These are phyloP conservation scores for Pseudocercospora crystallina DNA, from an alignment of 2,329 filamentous ascomycete species.

Conservation along the genomic window DNA sequence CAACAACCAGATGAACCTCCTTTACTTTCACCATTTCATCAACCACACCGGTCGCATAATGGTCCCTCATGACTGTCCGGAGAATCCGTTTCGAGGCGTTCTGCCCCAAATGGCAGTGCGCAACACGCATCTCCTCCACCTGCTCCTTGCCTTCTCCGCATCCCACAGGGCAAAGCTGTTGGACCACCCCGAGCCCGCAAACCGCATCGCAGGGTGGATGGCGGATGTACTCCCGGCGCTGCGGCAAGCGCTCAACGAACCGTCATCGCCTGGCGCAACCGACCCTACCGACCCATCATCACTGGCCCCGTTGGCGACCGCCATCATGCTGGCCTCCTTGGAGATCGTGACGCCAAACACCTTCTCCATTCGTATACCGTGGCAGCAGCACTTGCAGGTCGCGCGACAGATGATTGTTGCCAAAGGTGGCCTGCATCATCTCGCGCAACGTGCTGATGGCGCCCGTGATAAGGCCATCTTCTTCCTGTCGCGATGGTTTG, in stretches of 20 bases:
- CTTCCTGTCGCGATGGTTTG: slow-evolving; percentile 80
- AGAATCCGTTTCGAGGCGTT: slow-evolving; percentile 61
- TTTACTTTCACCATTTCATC: slow-evolving; percentile 73
- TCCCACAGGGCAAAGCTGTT: slow-evolving; percentile 76
- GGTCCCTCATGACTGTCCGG: slow-evolving; percentile 61
- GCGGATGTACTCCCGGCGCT: slow-evolving; percentile 74
- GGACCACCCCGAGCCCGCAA: slow-evolving; percentile 69
- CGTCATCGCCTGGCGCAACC: slow-evolving; percentile 21
- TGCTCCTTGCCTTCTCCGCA: slow-evolving; percentile 80
- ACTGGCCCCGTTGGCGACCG: slow-evolving; percentile 72
- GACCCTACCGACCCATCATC: slow-evolving; percentile 60
- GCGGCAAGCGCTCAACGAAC: slow-evolving; percentile 57
- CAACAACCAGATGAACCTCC: slow-evolving; percentile 76
- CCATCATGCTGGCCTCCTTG: slow-evolving; percentile 80
- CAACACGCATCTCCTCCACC: slow-evolving; percentile 70
- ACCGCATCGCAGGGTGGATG: slow-evolving; percentile 78
- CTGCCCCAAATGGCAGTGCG: slow-evolving; percentile 67
- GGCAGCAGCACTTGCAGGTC: slow-evolving; percentile 75
- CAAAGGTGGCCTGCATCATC: slow-evolving; percentile 57
- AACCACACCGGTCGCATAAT: slow-evolving; percentile 74
- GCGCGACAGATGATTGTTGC: slow-evolving; percentile 73
- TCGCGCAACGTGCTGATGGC: slow-evolving; percentile 40
- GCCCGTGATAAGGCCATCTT: slow-evolving; percentile 60
- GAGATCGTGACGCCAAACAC: slow-evolving; percentile 81
- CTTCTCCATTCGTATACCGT: slow-evolving; percentile 76